Evolutionary conservation across 768 basidiomycete species (phyloP), one percentile per base, ranked within the genome.

Genomic region (Glaciozyma martinii): DNA sequence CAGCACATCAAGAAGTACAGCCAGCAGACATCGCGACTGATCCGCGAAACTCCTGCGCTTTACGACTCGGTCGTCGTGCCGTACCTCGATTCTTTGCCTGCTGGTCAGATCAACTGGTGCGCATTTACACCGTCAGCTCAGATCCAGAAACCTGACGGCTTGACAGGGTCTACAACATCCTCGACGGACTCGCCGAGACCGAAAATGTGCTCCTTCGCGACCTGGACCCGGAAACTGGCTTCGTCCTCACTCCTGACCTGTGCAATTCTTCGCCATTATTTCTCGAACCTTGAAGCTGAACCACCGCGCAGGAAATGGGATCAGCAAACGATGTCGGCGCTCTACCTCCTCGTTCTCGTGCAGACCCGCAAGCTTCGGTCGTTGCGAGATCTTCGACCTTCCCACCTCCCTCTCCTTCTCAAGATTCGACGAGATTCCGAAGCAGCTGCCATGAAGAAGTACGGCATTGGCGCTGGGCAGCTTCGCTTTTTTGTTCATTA

Each of bases 401-500:
- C 71, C 0, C 90, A 98, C 71, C 70, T 95, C 0, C 76, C 76
- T 0, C 77, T 97, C 74, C 79, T 99, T 13, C 80, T 80, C 42
- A 79, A 79, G 19, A 89, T 98, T 56, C 81, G 82, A 27, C 74
- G 75, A 3, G 80, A 85, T 65, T 83, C 86, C 1, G 77, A 78
- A 40, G 74, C 75, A 5, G 75, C 85, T 5, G 86, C 83, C 0
- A 72, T 78, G 58, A 80, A 82, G 53, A 82, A 81, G 70, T 99
- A 87, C 83, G 85, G 83, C 0, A 77, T 94, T 2, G 78, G 76
- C 6, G 70, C 74, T 21, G 86, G 85, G 5, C 80, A 83, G 15
- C 73, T 95, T 64, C 79, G 91, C 71, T 80, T 93, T 79, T 92
- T 85, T 72, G 78, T 98, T 19, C 95, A 99, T 75, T 99, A 99